Conservation (phyloP, 2,329 filamentous ascomycete species). For the Trichoderma aggressivum region DNA sequence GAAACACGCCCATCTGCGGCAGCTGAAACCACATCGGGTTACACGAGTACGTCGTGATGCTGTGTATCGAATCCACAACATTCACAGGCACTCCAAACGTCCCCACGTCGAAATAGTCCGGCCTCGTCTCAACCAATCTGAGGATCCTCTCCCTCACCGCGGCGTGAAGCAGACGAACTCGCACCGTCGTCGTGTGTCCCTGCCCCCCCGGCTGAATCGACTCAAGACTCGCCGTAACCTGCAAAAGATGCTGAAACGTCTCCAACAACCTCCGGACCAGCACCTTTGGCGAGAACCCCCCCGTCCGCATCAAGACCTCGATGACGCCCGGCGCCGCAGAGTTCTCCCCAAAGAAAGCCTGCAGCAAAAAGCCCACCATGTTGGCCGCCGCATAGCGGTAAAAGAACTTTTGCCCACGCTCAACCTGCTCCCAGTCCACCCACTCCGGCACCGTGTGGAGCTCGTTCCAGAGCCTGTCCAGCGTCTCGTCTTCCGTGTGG, state of each 20-base stretch:
- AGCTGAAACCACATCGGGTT: constrained; percentile 60
- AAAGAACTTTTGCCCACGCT: constrained; percentile 59
- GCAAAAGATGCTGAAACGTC: constrained; percentile 43
- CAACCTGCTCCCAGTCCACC: constrained; percentile 66
- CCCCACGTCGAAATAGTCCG: constrained; percentile 58
- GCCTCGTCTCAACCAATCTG: constrained; percentile 48
- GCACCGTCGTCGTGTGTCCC: constrained; percentile 58
- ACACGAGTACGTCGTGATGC: constrained; percentile 61
- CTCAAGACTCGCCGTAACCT: constrained; percentile 57
- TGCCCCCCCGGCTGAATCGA: constrained; percentile 59
- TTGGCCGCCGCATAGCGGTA: constrained; percentile 63
- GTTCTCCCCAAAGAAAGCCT: constrained; percentile 37
- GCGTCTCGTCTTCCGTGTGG: constrained; percentile 28
- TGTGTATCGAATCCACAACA: constrained; percentile 61
- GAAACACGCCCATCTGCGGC: constrained; percentile 60
- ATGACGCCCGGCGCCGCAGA: constrained; percentile 56
- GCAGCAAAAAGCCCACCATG: constrained; percentile 47
- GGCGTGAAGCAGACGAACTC: constrained; percentile 64
- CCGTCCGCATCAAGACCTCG: constrained; percentile 63
- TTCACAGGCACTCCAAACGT: constrained; percentile 62
- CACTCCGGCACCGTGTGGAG: constrained; percentile 59
- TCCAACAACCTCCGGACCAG: constrained; percentile 55
- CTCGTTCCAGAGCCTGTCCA: constrained; percentile 51
- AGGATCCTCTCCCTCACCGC: constrained; percentile 62
- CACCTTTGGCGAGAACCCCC: constrained; percentile 61